Percentiles rank a stretch among this genome's conserved stretches.
phyloP scores from a whole-genome alignment of 139 green algal species.

The Eudorina sp. region DNA sequence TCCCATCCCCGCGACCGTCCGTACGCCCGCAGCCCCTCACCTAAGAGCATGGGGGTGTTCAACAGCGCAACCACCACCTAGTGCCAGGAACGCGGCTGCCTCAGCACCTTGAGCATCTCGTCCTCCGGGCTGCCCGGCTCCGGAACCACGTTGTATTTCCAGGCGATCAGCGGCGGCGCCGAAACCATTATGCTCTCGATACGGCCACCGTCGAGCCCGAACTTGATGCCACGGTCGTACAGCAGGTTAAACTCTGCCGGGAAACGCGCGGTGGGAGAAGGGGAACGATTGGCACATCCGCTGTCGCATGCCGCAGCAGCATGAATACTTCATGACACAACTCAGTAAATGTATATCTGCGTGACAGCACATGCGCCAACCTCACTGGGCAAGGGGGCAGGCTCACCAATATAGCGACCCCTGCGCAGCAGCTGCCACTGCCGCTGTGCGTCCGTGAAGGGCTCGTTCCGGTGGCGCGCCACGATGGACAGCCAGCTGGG shows the following conservation, averaged over 20 bases:
- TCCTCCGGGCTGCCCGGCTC: constrained; percentile 74
- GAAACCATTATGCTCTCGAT: constrained; percentile 98
- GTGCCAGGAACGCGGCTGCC: constrained; percentile 53
- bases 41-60: too few species aligned
- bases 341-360: too few species aligned
- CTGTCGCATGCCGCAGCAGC: too few species aligned
- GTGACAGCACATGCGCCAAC: too few species aligned
- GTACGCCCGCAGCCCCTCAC: too few species aligned
- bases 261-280: too few species aligned
- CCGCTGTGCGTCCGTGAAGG: constrained; percentile 81
- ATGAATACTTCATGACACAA: too few species aligned
- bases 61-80: not conserved
- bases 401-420: constrained; percentile 85
- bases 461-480: constrained; percentile 37
- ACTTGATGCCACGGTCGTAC: constrained; percentile 95
- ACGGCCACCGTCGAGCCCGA: constrained; percentile 89
- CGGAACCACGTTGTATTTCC: constrained; percentile 87
- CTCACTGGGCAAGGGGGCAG: too few species aligned
- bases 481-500: constrained; percentile 86
- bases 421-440: constrained; percentile 94
- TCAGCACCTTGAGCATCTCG: constrained; percentile 78
- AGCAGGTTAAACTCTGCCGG: constrained; percentile 96
- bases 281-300: too few species aligned
- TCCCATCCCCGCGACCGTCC: too few species aligned
- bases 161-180: constrained; percentile 88